Conservation (phyloP, 768 basidiomycete species). For the Pisolithus marmoratus region DNA sequence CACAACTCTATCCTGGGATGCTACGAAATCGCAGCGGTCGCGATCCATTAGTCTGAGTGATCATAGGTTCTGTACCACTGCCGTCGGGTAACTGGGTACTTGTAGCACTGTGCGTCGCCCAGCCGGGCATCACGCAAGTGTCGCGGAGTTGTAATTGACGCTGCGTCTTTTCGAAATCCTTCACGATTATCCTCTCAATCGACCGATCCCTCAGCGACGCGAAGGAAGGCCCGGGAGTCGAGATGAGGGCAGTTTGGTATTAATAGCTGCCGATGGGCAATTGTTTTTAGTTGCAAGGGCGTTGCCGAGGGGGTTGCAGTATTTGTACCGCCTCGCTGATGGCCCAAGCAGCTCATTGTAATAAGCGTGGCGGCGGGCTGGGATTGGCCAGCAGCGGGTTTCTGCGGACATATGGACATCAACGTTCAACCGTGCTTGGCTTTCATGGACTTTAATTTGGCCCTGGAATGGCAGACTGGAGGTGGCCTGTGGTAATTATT, state of each 20-base stretch:
- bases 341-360: conserved; percentile 15
- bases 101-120: too few relatives aligned
- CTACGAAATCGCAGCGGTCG: too few relatives aligned
- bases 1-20: too few relatives aligned
- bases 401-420: conserved; percentile 14
- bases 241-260: conserved; percentile 14
- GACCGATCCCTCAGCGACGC: neutral
- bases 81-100: too few relatives aligned
- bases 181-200: neutral
- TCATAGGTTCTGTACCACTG: too few relatives aligned
- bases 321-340: conserved; percentile 21
- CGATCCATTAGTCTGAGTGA: too few relatives aligned
- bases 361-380: conserved; percentile 8
- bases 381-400: conserved; percentile 16
- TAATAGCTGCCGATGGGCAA: conserved; percentile 19
- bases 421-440: conserved; percentile 20
- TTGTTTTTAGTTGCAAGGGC: neutral
- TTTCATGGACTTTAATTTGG: conserved; percentile 28
- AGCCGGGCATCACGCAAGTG: conserved; percentile 16
- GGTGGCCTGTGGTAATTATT: conserved; percentile 11
- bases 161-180: neutral
- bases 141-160: conserved; percentile 27
- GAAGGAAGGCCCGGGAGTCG: neutral
- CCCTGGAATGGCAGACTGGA: conserved; percentile 21
- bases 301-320: conserved; percentile 2